These are phyloP conservation scores for Auriscalpium orientale DNA, from an alignment of 768 basidiomycete species.

Conservation along the genomic window DNA sequence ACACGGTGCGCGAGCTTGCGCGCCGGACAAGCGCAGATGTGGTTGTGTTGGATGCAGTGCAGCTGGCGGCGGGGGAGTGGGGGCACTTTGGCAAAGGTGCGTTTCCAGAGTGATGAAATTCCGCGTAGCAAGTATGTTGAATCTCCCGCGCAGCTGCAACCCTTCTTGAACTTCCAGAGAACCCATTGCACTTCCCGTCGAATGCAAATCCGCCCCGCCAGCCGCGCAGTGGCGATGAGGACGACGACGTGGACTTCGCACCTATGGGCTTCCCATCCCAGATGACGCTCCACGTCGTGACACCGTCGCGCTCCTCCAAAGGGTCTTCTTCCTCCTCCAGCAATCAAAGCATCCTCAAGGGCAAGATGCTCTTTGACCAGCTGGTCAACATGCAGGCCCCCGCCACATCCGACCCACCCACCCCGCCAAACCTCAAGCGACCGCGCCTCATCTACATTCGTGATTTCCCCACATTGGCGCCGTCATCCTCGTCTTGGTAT, in stretches of 20 bases:
- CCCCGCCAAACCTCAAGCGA: slow-evolving; percentile 19
- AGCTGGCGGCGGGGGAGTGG: slow-evolving; percentile 83
- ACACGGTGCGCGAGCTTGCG: slow-evolving; percentile 73
- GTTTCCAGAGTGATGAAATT: neutral
- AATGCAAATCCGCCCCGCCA: slow-evolving; percentile 22
- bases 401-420: slow-evolving; percentile 3
- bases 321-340: slow-evolving; percentile 2
- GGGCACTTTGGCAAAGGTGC: slow-evolving; percentile 78
- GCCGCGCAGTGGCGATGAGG: slow-evolving; percentile 22
- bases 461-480: slow-evolving; percentile 69
- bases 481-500: slow-evolving; percentile 73
- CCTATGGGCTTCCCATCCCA: slow-evolving; percentile 31
- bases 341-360: slow-evolving; percentile 27
- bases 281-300: slow-evolving; percentile 40
- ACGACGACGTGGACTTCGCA: slow-evolving; percentile 45
- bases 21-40: slow-evolving; percentile 71
- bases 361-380: slow-evolving; percentile 69
- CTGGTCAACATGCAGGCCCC: slow-evolving; percentile 54
- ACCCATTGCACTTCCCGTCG: slow-evolving; percentile 65
- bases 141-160: slow-evolving; percentile 46
- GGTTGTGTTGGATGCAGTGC: slow-evolving; percentile 74
- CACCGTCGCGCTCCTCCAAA: slow-evolving; percentile 23
- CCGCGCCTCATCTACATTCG: slow-evolving; percentile 82
- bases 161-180: slow-evolving; percentile 57
- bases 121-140: too few relatives aligned